These are phyloP conservation scores for Penicillium sp. DNA, from an alignment of 2,329 filamentous ascomycete genomes.

Conservation along the genomic window DNA sequence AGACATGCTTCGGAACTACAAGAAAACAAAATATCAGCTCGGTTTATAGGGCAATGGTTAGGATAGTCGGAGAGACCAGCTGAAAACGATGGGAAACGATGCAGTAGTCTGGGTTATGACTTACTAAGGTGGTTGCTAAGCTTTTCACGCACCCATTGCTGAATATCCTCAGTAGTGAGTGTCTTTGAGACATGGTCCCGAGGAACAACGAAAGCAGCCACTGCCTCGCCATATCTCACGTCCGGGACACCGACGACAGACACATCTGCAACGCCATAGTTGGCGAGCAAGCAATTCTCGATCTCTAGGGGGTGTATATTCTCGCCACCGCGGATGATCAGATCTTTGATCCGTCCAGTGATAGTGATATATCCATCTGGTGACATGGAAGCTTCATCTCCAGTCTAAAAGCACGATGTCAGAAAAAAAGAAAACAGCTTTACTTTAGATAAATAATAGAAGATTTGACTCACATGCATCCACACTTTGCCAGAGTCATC, in stretches of 20 bases:
- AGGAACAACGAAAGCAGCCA: conserved; percentile 76
- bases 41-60: not conserved
- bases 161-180: conserved; percentile 61
- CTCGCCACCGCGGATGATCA: conserved; percentile 92
- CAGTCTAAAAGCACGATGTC: conserved; percentile 57
- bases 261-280: conserved; percentile 69
- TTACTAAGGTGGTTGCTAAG: conserved; percentile 69
- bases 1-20: conserved; percentile 79
- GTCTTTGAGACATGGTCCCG: conserved; percentile 34
- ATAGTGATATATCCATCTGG: conserved; percentile 80
- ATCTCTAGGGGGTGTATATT: conserved; percentile 95
- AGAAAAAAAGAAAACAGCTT: not conserved
- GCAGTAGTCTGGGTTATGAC: conserved; percentile 21
- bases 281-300: conserved; percentile 79
- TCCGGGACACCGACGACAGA: conserved; percentile 84
- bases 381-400: conserved; percentile 88
- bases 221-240: conserved; percentile 78
- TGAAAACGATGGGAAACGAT: not conserved
- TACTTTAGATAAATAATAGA: not conserved
- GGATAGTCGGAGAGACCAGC: not conserved
- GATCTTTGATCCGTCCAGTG: conserved; percentile 88
- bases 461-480: conserved; percentile 62
- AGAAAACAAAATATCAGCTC: not conserved
- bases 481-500: conserved; percentile 63
- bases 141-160: conserved; percentile 68